Conservation (phyloP, 768 basidiomycete species). For the Saitozyma podzolica region DNA sequence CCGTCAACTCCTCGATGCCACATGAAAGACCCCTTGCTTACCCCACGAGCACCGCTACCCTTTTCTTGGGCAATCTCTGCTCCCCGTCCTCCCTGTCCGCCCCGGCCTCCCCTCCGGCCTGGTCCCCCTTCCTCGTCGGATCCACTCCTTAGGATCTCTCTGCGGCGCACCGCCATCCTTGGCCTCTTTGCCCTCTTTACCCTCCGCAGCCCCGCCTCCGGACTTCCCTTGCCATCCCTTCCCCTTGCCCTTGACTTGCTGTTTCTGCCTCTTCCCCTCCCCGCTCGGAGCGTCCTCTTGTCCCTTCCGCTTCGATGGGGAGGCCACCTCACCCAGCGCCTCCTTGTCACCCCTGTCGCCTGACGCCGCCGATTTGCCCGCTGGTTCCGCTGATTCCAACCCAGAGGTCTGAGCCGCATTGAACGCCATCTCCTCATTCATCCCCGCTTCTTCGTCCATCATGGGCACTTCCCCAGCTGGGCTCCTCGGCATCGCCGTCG, state of each 20-base stretch:
- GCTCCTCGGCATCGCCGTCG: too few species aligned
- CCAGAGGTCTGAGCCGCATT: too few species aligned
- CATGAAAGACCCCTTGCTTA: constrained; percentile 4
- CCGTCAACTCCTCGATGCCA: neutral
- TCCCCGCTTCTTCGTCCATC: too few species aligned
- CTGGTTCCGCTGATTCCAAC: too few species aligned
- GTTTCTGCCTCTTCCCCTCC: neutral
- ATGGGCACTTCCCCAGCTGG: too few species aligned
- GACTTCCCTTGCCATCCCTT: neutral
- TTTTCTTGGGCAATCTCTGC: constrained; percentile 41
- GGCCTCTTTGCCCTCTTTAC: neutral
- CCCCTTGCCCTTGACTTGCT: neutral
- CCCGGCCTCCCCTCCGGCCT: constrained; percentile 1
- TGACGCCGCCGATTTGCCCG: too few species aligned
- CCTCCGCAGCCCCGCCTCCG: neutral
- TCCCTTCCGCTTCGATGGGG: too few species aligned
- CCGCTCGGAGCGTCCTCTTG: neutral
- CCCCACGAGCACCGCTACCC: constrained; percentile 31
- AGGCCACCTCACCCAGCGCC: too few species aligned
- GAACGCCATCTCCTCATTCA: too few species aligned
- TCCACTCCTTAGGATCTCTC: too few species aligned
- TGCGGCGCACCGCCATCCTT: neutral
- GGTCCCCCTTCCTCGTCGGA: too few species aligned
- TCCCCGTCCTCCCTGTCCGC: constrained; percentile 14
- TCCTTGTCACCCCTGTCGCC: too few species aligned